Base-by-base conservation (phyloP, 148 eudicot species). In the Chenopodium quinoa region DNA sequence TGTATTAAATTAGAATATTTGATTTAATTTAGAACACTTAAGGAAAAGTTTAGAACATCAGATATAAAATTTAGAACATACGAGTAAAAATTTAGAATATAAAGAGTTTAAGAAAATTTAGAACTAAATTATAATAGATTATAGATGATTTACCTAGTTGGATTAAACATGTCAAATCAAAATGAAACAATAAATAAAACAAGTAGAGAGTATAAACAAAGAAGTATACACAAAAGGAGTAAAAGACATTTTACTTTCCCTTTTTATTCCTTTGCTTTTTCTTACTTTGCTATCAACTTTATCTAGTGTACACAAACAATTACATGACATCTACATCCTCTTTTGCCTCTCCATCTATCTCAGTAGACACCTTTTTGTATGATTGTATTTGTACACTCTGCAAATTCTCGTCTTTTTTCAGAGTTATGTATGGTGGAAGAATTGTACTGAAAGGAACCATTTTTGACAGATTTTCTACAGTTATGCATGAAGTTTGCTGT, bases 261-360 rank as follows among this genome's bases (percentile, higher is more conserved):
- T 84, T 84, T 80, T 72, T 56, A 77, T 84, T 84, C 83, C 77
- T 64, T 73, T 77, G 84, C 86, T 84, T 84, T 76, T 37, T 2
- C 23, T 50, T 31, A n/a, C 73, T 79, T 77, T 70, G 9, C 68
- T 70, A 14, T 27, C 46, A 65, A 62, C 69, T 32, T 50, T 72
- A 8, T 54, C 31, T 78, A 32, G 69, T 75, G 16, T 79, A 63
- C n/a, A 47, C 85, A 56, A 48, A 47, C 85, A 56, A 48, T 47
- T 80, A 29, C 14, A 23, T 9, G 63, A 82, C 48, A 69, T 60
- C 77, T 65, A 64, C 58, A 56, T 29, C 80, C 63, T 58, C 62
- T 62, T 82, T 72, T 62, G 66, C 78, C 52, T 78, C 56, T 73
- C 82, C 74, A 79, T 56, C 40, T 6, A 62, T 10, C 46, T 31